phyloP scores from a whole-genome alignment of 768 basidiomycete species.

The Lenzites betulinus region DNA sequence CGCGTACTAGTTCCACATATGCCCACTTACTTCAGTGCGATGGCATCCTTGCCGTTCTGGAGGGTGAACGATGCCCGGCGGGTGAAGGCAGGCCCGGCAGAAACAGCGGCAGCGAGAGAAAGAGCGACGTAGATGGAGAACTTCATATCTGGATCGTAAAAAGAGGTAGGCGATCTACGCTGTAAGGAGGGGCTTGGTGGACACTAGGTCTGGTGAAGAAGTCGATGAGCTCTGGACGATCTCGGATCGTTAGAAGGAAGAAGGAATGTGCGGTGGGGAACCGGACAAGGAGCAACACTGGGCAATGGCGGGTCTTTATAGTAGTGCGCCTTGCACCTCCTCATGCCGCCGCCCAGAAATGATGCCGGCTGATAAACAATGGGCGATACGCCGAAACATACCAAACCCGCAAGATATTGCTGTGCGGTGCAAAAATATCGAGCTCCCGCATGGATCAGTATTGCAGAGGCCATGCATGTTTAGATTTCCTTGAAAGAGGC shows the following conservation, averaged over 20 bases:
- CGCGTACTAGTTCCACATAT: background rate
- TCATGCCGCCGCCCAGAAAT: background rate
- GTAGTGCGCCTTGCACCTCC: background rate
- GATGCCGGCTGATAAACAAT: constrained; percentile 15
- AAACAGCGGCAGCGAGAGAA: constrained; percentile 30
- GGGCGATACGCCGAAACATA: constrained; percentile 13
- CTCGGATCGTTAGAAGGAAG: constrained; percentile 20
- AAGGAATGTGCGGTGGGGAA: constrained; percentile 10
- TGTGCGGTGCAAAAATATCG: constrained; percentile 5
- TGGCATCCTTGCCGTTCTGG: constrained; percentile 34
- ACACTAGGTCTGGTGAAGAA: constrained; percentile 19
- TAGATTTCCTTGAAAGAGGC: background rate
- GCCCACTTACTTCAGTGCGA: constrained; percentile 30
- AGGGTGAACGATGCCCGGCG: constrained; percentile 21
- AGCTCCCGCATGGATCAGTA: no score
- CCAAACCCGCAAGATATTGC: background rate
- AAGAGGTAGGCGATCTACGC: constrained; percentile 20
- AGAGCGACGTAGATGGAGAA: constrained; percentile 39
- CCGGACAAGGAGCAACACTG: constrained; percentile 13
- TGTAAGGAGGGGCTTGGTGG: constrained; percentile 16
- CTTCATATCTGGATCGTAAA: constrained; percentile 37
- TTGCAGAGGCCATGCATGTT: background rate
- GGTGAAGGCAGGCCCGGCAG: constrained; percentile 24
- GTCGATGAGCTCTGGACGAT: constrained; percentile 20
- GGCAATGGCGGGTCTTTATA: constrained; percentile 10